Percentiles rank a stretch among this genome's conserved stretches.
These are phyloP conservation scores for Thermomyces lanuginosus DNA, from an alignment of 2,329 filamentous ascomycete species.

Conservation along the genomic window DNA sequence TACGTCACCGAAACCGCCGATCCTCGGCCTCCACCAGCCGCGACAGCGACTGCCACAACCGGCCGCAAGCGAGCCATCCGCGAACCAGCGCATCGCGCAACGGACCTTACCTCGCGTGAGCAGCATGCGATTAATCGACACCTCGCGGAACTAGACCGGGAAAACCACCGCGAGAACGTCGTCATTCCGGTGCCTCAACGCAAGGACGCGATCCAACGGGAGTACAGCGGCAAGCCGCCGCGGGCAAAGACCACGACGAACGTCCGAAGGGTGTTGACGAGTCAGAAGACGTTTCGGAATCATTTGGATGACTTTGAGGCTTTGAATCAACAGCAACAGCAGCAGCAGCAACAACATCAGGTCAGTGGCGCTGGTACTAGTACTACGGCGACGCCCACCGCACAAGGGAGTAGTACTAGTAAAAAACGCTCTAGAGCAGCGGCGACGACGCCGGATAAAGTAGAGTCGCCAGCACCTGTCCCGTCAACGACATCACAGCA, in stretches of 20 bases:
- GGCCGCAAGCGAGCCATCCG: constrained; percentile 56
- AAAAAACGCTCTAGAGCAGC: too few species aligned
- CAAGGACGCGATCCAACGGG: constrained; percentile 23
- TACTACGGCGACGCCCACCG: neutral
- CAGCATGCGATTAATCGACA: constrained; percentile 68
- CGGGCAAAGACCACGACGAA: constrained; percentile 30
- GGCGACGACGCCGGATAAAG: too few species aligned
- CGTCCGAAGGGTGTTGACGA: constrained; percentile 31
- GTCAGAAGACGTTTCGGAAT: constrained; percentile 35
- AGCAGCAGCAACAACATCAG: constrained; percentile 6
- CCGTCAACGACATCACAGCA: too few species aligned
- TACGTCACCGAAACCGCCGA: constrained; percentile 65
- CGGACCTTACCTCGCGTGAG: constrained; percentile 64
- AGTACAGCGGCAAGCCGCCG: constrained; percentile 12
- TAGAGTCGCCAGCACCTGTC: too few species aligned
- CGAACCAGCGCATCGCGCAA: constrained; percentile 33
- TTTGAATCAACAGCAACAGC: constrained; percentile 15
- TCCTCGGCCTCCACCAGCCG: constrained; percentile 41
- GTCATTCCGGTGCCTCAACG: constrained; percentile 52
- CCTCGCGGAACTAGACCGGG: constrained; percentile 65
- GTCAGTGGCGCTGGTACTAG: constrained; percentile 6
- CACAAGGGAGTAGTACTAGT: neutral
- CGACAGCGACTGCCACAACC: constrained; percentile 35
- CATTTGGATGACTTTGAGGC: constrained; percentile 37
- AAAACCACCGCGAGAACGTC: constrained; percentile 52